Evolutionary conservation across 1,139 yeast species (phyloP), one percentile per base, ranked within the genome.

Genomic region (Pichia terricola): DNA sequence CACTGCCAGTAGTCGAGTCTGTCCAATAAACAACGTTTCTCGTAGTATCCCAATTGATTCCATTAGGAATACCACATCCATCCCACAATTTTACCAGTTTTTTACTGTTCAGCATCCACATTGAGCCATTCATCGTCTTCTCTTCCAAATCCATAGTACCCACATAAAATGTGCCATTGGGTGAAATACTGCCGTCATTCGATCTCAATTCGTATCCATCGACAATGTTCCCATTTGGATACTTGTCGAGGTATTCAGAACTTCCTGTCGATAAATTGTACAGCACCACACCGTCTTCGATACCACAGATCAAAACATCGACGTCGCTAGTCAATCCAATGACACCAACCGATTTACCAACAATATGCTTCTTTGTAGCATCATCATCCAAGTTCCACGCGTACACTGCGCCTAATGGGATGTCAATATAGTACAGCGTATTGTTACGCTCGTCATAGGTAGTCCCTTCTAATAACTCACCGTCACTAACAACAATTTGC

Each of bases 101-200:
- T 11, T 46, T 44, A 28, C 46, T 39, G 36, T 64, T 56, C 39
- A 73, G 60, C 34, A 71, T 61, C 57, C 68, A 74, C 48, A 75
- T 60, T 37, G 59, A 59, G 0, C 81, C 81, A 41, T 67, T 70
- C 11, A 57, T 44, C 11, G 8, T 11, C 5, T 63, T 61, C 2
- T 55, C 55, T 1, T 64, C 67, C 33, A 61, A 63, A 26, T 51
- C 52, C 88, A 83, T 82, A n/a, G 83, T 69, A 2, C 91, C 91
- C 43, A 81, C 71, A 75, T 83, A 80, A 44, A 82, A 69, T 50
- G 78, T 70, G 0, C 91, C 89, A 61, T 76, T 67, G 1, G 82
- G 81, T 44, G 81, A 83, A 40, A 82, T 70, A 41, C 76, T 73
- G 0, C 89, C 91, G 56, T 83, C 94, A 54, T 83, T 83, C 25